These are phyloP conservation scores for Gastrolobium villosum DNA, from an alignment of 306 rosid species.

Conservation along the genomic window DNA sequence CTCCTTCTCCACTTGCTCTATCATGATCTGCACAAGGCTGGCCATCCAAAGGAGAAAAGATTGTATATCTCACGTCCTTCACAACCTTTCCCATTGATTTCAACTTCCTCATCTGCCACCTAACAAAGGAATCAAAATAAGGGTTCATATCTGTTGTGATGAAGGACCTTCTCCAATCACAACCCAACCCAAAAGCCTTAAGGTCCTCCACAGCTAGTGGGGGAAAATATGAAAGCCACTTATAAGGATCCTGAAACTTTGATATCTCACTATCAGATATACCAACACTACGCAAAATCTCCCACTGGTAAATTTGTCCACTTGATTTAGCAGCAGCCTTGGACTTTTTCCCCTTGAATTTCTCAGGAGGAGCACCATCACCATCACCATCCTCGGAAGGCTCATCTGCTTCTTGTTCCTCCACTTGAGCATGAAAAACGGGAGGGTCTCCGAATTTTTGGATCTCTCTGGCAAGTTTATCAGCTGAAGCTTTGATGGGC, in stretches of 20 bases:
- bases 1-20: conserved; percentile 96
- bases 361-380: conserved; percentile 63
- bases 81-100: conserved; percentile 88
- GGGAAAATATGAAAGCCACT: conserved; percentile 89
- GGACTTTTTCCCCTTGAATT: conserved; percentile 91
- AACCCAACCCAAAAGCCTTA: conserved; percentile 90
- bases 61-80: conserved; percentile 87
- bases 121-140: conserved; percentile 80
- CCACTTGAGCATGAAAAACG: conserved; percentile 59
- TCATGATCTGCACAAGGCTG: conserved; percentile 99
- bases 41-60: conserved; percentile 92
- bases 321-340: conserved; percentile 78
- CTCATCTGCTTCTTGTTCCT: conserved; percentile 48
- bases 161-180: conserved; percentile 97
- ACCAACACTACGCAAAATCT: conserved; percentile 94
- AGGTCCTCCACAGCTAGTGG: conserved; percentile 93
- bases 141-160: conserved; percentile 84
- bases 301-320: conserved; percentile 88
- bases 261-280: conserved; percentile 77
- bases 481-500: conserved; percentile 98
- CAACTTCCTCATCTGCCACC: conserved; percentile 96
- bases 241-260: conserved; percentile 80
- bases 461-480: conserved; percentile 86
- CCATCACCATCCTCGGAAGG: conserved; percentile 47
- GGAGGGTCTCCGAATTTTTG: conserved; percentile 80